Evolutionary conservation across 352 stramenopile species (phyloP).

Genomic region (Globisporangium apiculatum): DNA sequence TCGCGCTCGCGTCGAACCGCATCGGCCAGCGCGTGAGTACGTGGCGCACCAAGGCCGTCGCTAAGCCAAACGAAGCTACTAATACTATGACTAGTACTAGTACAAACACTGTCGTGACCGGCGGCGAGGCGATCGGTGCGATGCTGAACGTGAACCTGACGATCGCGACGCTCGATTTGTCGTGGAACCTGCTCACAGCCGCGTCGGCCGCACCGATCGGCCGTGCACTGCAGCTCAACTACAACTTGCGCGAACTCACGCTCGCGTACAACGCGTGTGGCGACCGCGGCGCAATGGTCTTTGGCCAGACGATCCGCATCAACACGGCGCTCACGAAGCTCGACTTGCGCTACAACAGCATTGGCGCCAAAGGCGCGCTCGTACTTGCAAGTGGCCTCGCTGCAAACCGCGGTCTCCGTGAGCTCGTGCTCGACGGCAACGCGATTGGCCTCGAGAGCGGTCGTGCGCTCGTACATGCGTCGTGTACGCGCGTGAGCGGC

Average conservation of each 20-base stretch:
- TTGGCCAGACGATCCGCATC: constrained; percentile 46
- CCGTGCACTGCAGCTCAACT: constrained; percentile 47
- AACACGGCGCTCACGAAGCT: constrained; percentile 38
- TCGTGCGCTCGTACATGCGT: constrained; percentile 45
- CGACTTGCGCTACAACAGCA: constrained; percentile 60
- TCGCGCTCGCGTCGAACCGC: constrained; percentile 64
- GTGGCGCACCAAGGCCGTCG: background rate
- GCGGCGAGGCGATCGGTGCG: constrained; percentile 62
- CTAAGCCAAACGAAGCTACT: background rate
- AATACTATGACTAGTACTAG: background rate
- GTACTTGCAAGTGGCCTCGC: constrained; percentile 48
- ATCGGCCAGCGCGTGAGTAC: constrained; percentile 50
- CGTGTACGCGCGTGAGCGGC: constrained; percentile 24
- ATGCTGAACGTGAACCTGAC: constrained; percentile 81
- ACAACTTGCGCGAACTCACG: constrained; percentile 51
- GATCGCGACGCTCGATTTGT: constrained; percentile 68
- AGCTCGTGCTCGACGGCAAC: constrained; percentile 57
- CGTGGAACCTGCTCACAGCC: constrained; percentile 75
- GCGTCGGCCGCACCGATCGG: constrained; percentile 33
- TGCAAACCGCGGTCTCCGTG: constrained; percentile 35
- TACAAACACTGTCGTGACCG: constrained; percentile 21
- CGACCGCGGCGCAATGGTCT: constrained; percentile 42
- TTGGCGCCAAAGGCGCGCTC: constrained; percentile 40
- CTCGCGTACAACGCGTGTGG: constrained; percentile 61
- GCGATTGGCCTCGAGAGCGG: constrained; percentile 45